A percentile compares a stretch with the other conserved stretches of the same genome.
Evolutionary conservation across 1,139 yeast species (phyloP).

Genomic region (Spathaspora sp.): DNA sequence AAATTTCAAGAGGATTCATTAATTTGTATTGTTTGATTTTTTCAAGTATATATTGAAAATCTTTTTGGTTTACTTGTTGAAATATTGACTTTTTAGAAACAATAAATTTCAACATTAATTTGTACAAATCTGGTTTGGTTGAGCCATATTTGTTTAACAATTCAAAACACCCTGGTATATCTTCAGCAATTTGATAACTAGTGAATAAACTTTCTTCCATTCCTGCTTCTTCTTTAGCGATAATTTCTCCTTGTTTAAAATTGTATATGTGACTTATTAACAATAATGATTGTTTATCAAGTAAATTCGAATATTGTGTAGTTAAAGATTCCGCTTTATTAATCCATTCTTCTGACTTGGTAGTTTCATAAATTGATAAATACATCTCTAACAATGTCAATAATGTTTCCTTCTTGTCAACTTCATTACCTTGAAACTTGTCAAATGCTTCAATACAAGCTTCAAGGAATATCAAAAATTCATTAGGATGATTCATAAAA

Average conservation of each 20-base stretch:
- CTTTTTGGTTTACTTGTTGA: constrained; percentile 45
- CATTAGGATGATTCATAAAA: constrained; percentile 79
- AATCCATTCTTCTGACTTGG: constrained; percentile 52
- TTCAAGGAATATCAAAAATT: constrained; percentile 90
- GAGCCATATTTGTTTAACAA: constrained; percentile 62
- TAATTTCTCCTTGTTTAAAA: constrained; percentile 49
- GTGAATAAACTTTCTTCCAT: constrained; percentile 67
- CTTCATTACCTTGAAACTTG: constrained; percentile 66
- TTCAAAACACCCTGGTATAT: constrained; percentile 56
- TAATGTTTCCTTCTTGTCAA: constrained; percentile 70
- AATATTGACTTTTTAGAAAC: constrained; percentile 58
- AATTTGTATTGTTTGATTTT: constrained; percentile 54
- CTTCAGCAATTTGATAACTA: constrained; percentile 57
- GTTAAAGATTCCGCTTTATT: constrained; percentile 60
- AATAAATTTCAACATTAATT: constrained; percentile 63
- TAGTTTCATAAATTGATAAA: constrained; percentile 53
- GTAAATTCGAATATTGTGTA: constrained; percentile 33
- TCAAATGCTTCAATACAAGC: constrained; percentile 86
- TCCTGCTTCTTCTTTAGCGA: constrained; percentile 40
- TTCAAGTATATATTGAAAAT: constrained; percentile 50
- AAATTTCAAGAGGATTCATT: constrained; percentile 73
- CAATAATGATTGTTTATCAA: constrained; percentile 62
- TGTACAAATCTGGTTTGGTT: constrained; percentile 62
- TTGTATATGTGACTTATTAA: constrained; percentile 66
- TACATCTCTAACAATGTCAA: constrained; percentile 84